phyloP scores from a whole-genome alignment of 768 basidiomycete genomes.

The Termitomyces sp. region DNA sequence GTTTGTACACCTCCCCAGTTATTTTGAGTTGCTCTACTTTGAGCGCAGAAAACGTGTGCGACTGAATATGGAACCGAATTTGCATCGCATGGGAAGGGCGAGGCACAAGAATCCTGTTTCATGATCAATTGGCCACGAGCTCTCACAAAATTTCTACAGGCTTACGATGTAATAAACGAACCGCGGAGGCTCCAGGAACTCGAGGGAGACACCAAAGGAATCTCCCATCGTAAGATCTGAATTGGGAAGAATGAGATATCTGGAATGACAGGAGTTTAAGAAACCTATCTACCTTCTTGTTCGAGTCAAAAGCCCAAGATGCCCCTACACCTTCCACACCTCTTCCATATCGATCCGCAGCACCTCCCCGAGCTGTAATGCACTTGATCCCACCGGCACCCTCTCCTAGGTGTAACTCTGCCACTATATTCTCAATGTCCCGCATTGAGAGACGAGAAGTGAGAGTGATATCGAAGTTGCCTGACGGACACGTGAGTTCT shows the following conservation, averaged over 20 bases:
- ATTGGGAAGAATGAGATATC: not conserved
- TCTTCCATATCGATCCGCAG: slow-evolving; percentile 23
- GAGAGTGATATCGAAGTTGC: slow-evolving; percentile 1
- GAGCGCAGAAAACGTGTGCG: slow-evolving; percentile 70
- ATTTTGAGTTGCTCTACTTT: slow-evolving; percentile 84
- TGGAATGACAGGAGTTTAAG: not conserved
- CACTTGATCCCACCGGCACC: slow-evolving; percentile 72
- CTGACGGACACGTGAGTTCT: not conserved
- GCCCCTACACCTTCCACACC: slow-evolving; percentile 31
- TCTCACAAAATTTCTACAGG: not conserved
- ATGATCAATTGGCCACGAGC: slow-evolving; percentile 1
- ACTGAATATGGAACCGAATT: slow-evolving; percentile 65
- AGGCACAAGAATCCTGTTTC: slow-evolving; percentile 29
- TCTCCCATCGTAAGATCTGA: slow-evolving; percentile 79
- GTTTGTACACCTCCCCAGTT: slow-evolving; percentile 77
- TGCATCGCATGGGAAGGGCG: slow-evolving; percentile 74
- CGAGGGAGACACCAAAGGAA: slow-evolving; percentile 59
- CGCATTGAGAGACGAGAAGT: slow-evolving; percentile 56
- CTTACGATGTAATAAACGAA: slow-evolving; percentile 44
- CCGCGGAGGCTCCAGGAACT: slow-evolving; percentile 71
- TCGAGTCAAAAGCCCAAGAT: slow-evolving; percentile 78
- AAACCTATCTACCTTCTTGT: slow-evolving; percentile 41
- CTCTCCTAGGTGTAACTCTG: slow-evolving; percentile 73
- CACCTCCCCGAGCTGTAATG: slow-evolving; percentile 47
- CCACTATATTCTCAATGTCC: slow-evolving; percentile 62